Base-by-base conservation (phyloP, 139 green algal species). In the Zygnema circumcarinatum region DNA sequence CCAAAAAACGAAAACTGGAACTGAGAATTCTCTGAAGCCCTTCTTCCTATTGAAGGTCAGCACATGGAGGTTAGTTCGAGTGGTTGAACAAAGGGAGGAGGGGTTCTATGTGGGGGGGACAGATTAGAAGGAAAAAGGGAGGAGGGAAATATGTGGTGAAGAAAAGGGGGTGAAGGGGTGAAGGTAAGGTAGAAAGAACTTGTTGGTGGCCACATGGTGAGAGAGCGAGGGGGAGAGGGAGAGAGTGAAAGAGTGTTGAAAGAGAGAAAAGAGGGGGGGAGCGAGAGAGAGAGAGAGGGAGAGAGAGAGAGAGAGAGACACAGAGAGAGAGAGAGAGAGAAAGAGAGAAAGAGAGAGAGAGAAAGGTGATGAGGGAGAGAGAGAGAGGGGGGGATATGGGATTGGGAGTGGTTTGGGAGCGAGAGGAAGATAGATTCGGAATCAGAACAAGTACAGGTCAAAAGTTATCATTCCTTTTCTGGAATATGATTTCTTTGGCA, bases 221-320 rank as follows among this genome's bases (percentile, higher is more conserved):
- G 47, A 62, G 47, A 16, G 7, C 7, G 47, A 62, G 47, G 47
- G 47, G 47, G 16, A 62, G 47, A 16, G 16, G 47, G 47, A 25
- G 47, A 16, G 47, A 16, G 47, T 62, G 47, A 62, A 62, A 16
- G 47, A 25, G 47, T 7, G 16, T 7, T 7, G 47, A 16, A 62
- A 16, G 47, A 16, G 16, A 16, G 47, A 7, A 16, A 16, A 62
- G 47, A 16, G 47, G 47, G 16, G 16, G 47, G 47, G 16, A 16
- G 47, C 16, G 47, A 16, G 47, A 16, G 47, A 25, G 47, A 98
- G n/a, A 87, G 76, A 95, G 88, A 11, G 94, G 94, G 1, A 93
- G 92, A 22, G 94, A 86, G 11, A 98, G 54, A 1, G 95, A 16
- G 29, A 2, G 36, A 47, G 69, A 11, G 69, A 41, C 7, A 25